A percentile compares a stretch with the other conserved stretches of the same genome.
These are phyloP conservation scores for Xylaria palmicola DNA, from an alignment of 495 filamentous ascomycete genomes.

Conservation along the genomic window DNA sequence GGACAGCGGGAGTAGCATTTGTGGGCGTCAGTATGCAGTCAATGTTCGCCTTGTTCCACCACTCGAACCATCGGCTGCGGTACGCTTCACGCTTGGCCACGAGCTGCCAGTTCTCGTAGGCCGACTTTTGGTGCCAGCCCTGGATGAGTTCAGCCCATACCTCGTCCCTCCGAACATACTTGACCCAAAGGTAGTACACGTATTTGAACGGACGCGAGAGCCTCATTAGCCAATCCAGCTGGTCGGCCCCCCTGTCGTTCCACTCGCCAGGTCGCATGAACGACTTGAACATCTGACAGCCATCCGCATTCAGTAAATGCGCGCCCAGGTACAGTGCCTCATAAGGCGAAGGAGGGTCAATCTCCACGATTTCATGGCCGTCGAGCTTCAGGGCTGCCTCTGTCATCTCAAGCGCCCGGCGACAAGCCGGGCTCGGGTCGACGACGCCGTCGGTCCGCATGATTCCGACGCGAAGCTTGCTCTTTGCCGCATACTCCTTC, in stretches of 20 bases:
- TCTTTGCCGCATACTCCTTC: constrained; percentile 56
- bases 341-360: constrained; percentile 64
- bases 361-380: constrained; percentile 76
- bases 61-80: constrained; percentile 73
- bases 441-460: constrained; percentile 83
- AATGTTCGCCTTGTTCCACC: constrained; percentile 70
- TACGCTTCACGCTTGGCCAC: constrained; percentile 75
- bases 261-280: constrained; percentile 75
- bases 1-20: constrained; percentile 88
- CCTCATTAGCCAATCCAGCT: constrained; percentile 70
- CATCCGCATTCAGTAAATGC: constrained; percentile 84
- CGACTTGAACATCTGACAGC: constrained; percentile 76
- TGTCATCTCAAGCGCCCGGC: constrained; percentile 69
- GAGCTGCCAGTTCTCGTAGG: constrained; percentile 78
- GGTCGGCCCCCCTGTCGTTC: constrained; percentile 74
- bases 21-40: constrained; percentile 84
- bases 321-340: constrained; percentile 77
- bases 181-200: constrained; percentile 85
- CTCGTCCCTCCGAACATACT: constrained; percentile 71
- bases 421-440: constrained; percentile 81
- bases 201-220: constrained; percentile 75
- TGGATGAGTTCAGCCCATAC: constrained; percentile 77
- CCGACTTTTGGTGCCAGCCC: constrained; percentile 67
- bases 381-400: constrained; percentile 64
- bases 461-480: constrained; percentile 71